Conservation (phyloP, 2,329 filamentous ascomycete species). For the Penicillium sp. region DNA sequence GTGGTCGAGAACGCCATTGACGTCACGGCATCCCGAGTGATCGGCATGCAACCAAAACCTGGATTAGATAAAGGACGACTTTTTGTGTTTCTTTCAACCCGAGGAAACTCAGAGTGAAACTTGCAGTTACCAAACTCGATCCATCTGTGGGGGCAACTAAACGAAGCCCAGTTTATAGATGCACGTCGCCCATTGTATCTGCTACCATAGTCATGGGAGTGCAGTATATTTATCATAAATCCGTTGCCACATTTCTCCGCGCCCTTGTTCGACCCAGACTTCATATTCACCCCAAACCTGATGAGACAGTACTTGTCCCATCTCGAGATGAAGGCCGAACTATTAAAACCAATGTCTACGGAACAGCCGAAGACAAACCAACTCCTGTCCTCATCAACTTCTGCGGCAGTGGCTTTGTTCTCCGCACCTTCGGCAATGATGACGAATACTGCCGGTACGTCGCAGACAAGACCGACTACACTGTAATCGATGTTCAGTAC, state of each 20-base stretch:
- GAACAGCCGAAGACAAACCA: constrained; percentile 2
- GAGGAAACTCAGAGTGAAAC: not conserved
- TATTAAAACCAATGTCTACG: constrained; percentile 31
- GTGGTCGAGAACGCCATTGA: not conserved
- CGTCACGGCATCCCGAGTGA: not conserved
- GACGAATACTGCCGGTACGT: constrained; percentile 29
- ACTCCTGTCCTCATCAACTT: constrained; percentile 29
- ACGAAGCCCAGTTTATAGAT: not conserved
- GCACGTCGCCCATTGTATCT: not conserved
- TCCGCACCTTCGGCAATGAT: constrained; percentile 30
- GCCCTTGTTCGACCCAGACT: constrained; percentile 17
- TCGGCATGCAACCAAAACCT: constrained; percentile 1
- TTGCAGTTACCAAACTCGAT: not conserved
- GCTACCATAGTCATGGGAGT: constrained; percentile 9
- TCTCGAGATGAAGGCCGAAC: constrained; percentile 22
- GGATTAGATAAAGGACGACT: not conserved
- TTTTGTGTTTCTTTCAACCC: not conserved
- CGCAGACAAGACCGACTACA: constrained; percentile 21
- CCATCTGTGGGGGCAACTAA: not conserved
- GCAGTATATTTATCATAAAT: constrained; percentile 15
- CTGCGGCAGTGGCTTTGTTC: constrained; percentile 32
- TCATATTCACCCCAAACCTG: constrained; percentile 19
- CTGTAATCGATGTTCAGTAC: constrained; percentile 40
- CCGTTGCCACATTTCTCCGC: constrained; percentile 17
- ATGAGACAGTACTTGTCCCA: constrained; percentile 22